Conservation (phyloP, 2,329 filamentous ascomycete genomes). For the Cyanodermella asteris region DNA sequence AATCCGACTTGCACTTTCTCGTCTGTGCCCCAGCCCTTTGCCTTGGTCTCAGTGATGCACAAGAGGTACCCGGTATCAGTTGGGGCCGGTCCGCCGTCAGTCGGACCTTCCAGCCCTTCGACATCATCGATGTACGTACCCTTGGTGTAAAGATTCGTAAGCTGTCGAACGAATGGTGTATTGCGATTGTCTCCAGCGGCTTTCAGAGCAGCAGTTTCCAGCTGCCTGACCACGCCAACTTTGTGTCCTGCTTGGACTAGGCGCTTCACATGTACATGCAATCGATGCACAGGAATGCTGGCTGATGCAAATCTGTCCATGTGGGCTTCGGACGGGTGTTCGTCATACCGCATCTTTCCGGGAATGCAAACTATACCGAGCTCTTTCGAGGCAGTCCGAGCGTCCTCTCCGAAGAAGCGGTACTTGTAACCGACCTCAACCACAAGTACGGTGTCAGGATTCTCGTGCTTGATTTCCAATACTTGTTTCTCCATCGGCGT, state of each 20-base stretch:
- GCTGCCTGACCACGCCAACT: conserved; percentile 80
- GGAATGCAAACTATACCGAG: conserved; percentile 92
- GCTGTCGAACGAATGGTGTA: conserved; percentile 70
- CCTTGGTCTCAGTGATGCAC: conserved; percentile 68
- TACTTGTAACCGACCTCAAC: conserved; percentile 98
- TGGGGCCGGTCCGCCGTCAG: conserved; percentile 32
- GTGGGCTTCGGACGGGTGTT: conserved; percentile 83
- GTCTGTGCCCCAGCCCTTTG: conserved; percentile 63
- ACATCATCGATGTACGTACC: conserved; percentile 92
- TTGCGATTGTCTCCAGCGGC: conserved; percentile 89
- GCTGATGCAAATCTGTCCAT: conserved; percentile 82
- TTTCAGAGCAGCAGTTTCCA: conserved; percentile 89
- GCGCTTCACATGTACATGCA: conserved; percentile 85
- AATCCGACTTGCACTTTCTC: conserved; percentile 86
- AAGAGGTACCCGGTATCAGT: conserved; percentile 86
- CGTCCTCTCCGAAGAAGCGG: conserved; percentile 90
- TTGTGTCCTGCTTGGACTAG: conserved; percentile 85
- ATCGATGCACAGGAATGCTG: conserved; percentile 76
- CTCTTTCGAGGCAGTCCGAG: conserved; percentile 68
- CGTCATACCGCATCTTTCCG: conserved; percentile 83
- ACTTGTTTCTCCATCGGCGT: conserved; percentile 90
- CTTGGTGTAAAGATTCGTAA: conserved; percentile 95
- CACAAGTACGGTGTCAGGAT: conserved; percentile 74
- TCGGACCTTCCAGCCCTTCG: conserved; percentile 45
- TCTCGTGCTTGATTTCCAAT: conserved; percentile 76